Base-by-base conservation (phyloP, 2,329 filamentous ascomycete genomes). In the Fusarium burgessii region DNA sequence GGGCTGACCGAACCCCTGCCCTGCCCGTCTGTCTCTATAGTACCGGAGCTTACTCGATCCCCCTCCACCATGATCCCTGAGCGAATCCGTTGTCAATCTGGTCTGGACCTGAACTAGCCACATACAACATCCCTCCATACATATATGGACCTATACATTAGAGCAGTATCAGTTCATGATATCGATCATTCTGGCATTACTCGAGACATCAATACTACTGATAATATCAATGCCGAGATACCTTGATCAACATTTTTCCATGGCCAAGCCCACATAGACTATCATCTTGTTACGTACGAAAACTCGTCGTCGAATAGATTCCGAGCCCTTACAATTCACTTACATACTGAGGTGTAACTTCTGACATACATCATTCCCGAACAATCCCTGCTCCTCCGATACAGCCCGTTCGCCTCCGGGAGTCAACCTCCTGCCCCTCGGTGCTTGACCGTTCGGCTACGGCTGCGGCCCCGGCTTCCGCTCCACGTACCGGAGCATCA, bases 401-500 rank as follows among this genome's bases (percentile, higher is more conserved):
- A 66, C 71, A 75, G 74, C 74, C 74, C 74, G 72, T 71, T 71
- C 65, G 60, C 58, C 69, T 67, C 62, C 72, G 58, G 42, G 46
- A 66, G 54, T 47, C 46, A 35, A 29, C 54, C 54, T 57, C 42
- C 56, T 62, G 29, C 43, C 43, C 40, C 58, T 66, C 60, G 54
- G 58, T 62, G 58, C 66, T 65, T 75, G 62, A 73, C 72, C 69
- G 72, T 72, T 76, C 73, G 73, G 74, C 64, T 75, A 75, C 74
- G 63, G 73, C 56, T 69, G 52, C 68, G 52, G 61, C 63, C 65
- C 71, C 65, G 68, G 71, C 68, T 50, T 58, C 65, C 68, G 68
- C 73, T 74, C 74, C 74, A 74, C 71, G 66, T 66, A 64, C 73
- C 74, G 74, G 74, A 75, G 74, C 62, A 76, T 76, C 74, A 76